A percentile compares a stretch with the other conserved stretches of the same genome.
These are phyloP conservation scores for Pyricularia sp. DNA, from an alignment of 2,329 filamentous ascomycete species.

Conservation along the genomic window DNA sequence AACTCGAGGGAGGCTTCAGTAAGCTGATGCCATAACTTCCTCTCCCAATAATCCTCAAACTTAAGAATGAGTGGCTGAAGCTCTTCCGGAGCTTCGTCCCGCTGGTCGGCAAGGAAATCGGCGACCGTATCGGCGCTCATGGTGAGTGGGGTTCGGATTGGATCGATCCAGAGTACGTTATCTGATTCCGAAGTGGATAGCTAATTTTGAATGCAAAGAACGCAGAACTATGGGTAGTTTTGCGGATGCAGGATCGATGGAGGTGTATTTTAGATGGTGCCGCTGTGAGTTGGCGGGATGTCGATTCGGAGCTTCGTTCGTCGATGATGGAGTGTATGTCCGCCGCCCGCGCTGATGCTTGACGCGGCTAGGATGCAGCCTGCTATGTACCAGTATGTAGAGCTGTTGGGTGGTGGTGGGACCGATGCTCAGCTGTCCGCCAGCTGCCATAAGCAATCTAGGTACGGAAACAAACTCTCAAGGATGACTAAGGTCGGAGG, in stretches of 20 bases:
- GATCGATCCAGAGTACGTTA: conserved; percentile 6
- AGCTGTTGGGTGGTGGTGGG: background rate
- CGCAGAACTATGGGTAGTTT: background rate
- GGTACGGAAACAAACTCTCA: background rate
- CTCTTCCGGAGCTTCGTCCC: conserved; percentile 75
- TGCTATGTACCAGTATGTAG: conserved; percentile 9
- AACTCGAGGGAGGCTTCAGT: conserved; percentile 79
- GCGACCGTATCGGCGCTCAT: conserved; percentile 85
- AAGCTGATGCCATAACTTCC: conserved; percentile 98
- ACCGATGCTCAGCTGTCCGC: background rate
- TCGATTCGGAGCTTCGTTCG: conserved; percentile 1
- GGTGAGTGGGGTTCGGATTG: conserved; percentile 9
- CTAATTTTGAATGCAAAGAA: background rate
- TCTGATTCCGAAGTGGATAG: conserved; percentile 3
- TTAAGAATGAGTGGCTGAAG: conserved; percentile 77
- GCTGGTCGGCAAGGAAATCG: conserved; percentile 84
- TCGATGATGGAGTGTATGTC: background rate
- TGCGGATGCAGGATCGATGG: background rate
- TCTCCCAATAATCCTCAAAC: conserved; percentile 96
- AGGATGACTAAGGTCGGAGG: background rate
- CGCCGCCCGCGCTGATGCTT: conserved; percentile 7
- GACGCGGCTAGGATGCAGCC: conserved; percentile 32
- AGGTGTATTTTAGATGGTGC: background rate
- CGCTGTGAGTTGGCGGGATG: background rate
- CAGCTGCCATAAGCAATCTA: conserved; percentile 2